Conservation (phyloP, 2,329 filamentous ascomycete genomes). For the Trichoderma gracile region DNA sequence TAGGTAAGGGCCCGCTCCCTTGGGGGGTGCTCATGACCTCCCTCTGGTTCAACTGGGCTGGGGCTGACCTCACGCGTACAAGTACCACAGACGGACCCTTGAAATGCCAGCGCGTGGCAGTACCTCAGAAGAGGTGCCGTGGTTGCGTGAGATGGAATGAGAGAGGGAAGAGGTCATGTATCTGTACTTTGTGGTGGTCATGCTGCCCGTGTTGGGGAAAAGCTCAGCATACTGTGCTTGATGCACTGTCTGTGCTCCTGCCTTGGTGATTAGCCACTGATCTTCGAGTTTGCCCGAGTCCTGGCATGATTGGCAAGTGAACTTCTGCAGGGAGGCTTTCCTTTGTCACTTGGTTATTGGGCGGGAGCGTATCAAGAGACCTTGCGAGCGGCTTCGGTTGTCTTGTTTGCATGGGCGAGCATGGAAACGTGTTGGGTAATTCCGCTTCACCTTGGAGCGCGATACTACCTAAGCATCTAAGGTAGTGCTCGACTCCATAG, state of each 20-base stretch:
- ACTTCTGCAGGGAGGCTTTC: not conserved
- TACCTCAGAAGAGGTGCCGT: too few species aligned
- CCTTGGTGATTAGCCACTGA: not conserved
- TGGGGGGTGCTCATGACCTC: conserved; percentile 23
- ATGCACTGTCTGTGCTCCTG: not conserved
- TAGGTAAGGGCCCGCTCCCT: conserved; percentile 23
- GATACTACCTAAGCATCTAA: not conserved
- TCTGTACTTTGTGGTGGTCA: not conserved
- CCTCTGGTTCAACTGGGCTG: not conserved
- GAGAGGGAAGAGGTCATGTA: too few species aligned
- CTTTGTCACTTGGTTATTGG: not conserved
- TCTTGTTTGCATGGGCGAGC: not conserved
- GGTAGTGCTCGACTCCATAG: not conserved
- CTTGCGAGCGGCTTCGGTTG: not conserved
- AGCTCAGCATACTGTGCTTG: not conserved
- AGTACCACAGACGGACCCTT: not conserved
- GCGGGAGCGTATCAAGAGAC: not conserved
- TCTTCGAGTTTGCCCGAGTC: not conserved
- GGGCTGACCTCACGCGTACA: not conserved
- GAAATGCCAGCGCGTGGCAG: not conserved
- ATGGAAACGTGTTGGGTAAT: conserved; percentile 3
- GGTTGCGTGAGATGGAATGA: too few species aligned
- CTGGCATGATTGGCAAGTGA: not conserved
- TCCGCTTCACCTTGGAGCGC: not conserved
- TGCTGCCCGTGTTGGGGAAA: not conserved